A percentile compares a stretch with the other conserved stretches of the same genome.
Conservation (phyloP, 2,329 filamentous ascomycete species). For the Rhexocercosporidium sp. region DNA sequence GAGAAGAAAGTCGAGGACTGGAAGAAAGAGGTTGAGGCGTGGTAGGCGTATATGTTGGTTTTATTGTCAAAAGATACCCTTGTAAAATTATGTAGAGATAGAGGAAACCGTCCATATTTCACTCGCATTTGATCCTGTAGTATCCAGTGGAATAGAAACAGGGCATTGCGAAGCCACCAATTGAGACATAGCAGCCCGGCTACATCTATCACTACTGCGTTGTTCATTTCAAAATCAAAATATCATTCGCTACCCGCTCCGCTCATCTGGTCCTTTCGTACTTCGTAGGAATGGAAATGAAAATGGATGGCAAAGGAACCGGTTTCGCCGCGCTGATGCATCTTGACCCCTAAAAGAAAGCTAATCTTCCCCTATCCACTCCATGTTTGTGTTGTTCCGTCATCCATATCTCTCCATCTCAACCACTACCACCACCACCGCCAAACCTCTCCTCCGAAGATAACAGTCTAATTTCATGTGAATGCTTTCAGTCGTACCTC, state of each 20-base stretch:
- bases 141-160: too few relatives aligned
- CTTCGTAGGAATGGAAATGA: not conserved
- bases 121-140: not conserved
- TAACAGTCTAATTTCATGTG: not conserved
- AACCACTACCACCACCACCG: not conserved
- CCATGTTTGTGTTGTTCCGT: slow-evolving; percentile 7
- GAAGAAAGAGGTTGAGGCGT: slow-evolving; percentile 1
- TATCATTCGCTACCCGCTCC: slow-evolving; percentile 6
- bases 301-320: not conserved
- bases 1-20: slow-evolving; percentile 10
- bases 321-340: slow-evolving; percentile 45
- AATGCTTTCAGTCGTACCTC: slow-evolving; percentile 47
- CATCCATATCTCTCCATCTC: not conserved
- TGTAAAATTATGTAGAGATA: not conserved
- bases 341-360: slow-evolving; percentile 31
- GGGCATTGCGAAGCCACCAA: not conserved
- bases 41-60: not conserved
- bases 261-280: slow-evolving; percentile 22
- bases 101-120: not conserved
- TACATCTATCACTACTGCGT: not conserved
- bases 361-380: slow-evolving; percentile 8
- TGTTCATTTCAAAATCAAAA: not conserved
- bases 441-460: too few relatives aligned
- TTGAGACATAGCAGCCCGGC: not conserved
- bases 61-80: slow-evolving; percentile 2